Evolutionary conservation across 1,139 yeast genomes (phyloP), one percentile per base, ranked within the genome.

Genomic region (Spencermartinsiella ligniputridi): DNA sequence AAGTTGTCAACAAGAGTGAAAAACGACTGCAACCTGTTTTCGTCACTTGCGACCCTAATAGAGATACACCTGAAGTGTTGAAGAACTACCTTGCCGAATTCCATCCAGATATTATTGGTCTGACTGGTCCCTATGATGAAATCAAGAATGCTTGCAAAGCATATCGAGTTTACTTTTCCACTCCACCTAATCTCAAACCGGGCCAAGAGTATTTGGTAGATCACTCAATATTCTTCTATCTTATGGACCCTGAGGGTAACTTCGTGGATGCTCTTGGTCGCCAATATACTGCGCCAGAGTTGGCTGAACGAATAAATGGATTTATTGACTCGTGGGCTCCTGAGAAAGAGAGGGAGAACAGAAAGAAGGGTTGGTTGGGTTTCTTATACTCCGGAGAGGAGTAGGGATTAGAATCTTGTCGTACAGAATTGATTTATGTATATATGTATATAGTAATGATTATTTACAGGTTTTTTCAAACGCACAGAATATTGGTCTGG

Each of bases 151-250:
- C 83, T 42, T 92, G 98, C 70, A 89, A 87, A 64, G 79, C 81
- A 54, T 92, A 80, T 68, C 76, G 97, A 54, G 98, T 92, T 5
- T 92, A 90, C 66, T 92, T 92, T 64, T 87, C 96, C 9, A 92
- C 98, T 1, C 98, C 98, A 2, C 88, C 94, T 30, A 79, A 88
- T 61, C 83, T 88, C 41, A 86, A 89, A 63, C 92, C 96, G 0
- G 97, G 97, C 24, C 96, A 92, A 66, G 97, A 92, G 57, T 92
- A 92, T 62, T 75, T 92, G 52, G 98, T 92, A 16, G 98, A 92
- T 63, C 98, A 92, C 66, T 88, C 97, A 5, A 90, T 92, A 48
- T 92, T 90, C 76, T 90, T 89, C 67, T 92, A 92, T 62, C 72
- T 92, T 55, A 88, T 92, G 95, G 97, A 92, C 62, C 90, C 96